phyloP scores from a whole-genome alignment of 805 yeast genomes.

The Yarrowia sp. region DNA sequence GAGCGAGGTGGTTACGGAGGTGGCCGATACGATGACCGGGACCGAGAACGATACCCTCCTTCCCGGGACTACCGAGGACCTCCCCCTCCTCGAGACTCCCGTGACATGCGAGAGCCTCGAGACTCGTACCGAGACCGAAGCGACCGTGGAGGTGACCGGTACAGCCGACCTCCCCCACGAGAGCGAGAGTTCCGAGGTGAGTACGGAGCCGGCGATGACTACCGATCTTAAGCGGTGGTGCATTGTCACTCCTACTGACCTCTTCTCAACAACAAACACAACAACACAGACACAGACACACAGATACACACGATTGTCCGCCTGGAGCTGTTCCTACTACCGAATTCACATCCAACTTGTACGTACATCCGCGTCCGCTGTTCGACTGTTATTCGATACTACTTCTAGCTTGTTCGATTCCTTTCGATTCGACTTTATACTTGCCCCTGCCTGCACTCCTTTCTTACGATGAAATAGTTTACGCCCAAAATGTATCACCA shows the following conservation, averaged over 20 bases:
- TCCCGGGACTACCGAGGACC: slow-evolving; percentile 40
- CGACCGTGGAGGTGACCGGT: slow-evolving; percentile 25
- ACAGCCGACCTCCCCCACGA: slow-evolving; percentile 37
- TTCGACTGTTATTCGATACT: slow-evolving; percentile 6
- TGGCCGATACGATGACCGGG: slow-evolving; percentile 42
- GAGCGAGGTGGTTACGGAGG: slow-evolving; percentile 39
- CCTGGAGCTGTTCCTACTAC: background rate
- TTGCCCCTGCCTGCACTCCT: slow-evolving; percentile 22
- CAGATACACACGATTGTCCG: background rate
- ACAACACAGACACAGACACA: background rate
- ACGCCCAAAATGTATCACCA: slow-evolving; percentile 39
- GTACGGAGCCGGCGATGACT: slow-evolving; percentile 42
- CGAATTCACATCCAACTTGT: slow-evolving; percentile 6
- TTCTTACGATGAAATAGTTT: slow-evolving; percentile 33
- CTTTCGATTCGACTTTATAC: slow-evolving; percentile 2
- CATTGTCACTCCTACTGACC: background rate
- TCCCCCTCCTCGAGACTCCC: slow-evolving; percentile 38
- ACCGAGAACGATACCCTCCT: slow-evolving; percentile 42
- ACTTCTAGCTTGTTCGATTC: slow-evolving; percentile 1
- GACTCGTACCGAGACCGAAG: slow-evolving; percentile 38
- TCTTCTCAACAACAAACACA: slow-evolving; percentile 13
- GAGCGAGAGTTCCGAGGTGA: slow-evolving; percentile 38
- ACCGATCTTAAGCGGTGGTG: slow-evolving; percentile 34
- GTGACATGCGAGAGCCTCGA: slow-evolving; percentile 40
- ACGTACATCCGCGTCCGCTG: slow-evolving; percentile 1